Base-by-base conservation (phyloP, 2,329 filamentous ascomycete species). In the Zymoseptoria brevis region DNA sequence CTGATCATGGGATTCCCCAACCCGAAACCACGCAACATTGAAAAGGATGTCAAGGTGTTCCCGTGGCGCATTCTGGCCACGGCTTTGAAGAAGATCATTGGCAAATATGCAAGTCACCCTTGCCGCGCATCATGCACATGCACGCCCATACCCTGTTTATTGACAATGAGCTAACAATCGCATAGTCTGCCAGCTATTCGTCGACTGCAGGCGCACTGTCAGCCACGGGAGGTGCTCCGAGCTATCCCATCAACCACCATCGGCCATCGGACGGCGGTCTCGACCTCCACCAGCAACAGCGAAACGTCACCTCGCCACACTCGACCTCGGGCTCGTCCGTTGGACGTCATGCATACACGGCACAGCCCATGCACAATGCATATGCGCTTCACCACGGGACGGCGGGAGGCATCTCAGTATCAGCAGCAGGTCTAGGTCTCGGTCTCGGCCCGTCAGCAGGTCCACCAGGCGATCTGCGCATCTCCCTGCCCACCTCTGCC, bases 31-130 rank as follows among this genome's bases (percentile, higher is more conserved):
- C 83, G 94, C 63, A 96, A 97, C 71, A 99, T 99, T 65, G 94
- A 97, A 79, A 99, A 99, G 78, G 93, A 97, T 70, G 92, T 99
- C 72, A 99, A 99, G 77, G 94, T 97, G 11, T 99, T 97, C 71
- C 88, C 91, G 4, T 99, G 94, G 94, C 94, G 91, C 75, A 90
- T 94, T 61, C 81, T 99, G 51, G 83, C 84, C 54, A 83, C 86
- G 61, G 93, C 94, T 0, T 81, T 99, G 65, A 96, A 95, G 82
- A 99, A 99, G 80, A 97, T 99, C 70, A 96, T 99, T 72, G 87
- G 90, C 69, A 99, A 99, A 87, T 99, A 97, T 75, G 84, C 85
- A 77, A 76, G 84, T 82, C 64, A 63, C 60, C 61, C 58, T 29
- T 55, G 60, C 67, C 35, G 65, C 68, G 63, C 65, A 69, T 60